Evolutionary conservation across 768 basidiomycete species (phyloP).

Genomic region (Russula griseocarnosa): DNA sequence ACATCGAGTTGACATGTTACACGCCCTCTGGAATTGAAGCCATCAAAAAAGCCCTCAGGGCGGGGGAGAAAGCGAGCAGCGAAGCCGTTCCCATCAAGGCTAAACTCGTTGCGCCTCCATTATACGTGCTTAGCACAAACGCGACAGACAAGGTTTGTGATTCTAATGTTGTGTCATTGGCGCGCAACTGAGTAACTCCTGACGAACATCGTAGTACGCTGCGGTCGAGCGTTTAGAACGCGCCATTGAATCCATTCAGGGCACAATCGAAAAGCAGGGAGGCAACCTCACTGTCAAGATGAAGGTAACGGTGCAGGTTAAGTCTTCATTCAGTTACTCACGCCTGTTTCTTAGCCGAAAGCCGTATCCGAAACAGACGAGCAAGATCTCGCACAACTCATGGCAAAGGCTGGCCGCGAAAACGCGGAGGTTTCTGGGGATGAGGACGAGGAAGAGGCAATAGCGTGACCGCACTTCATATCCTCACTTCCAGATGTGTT

Average conservation of each 20-base stretch:
- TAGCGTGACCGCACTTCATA: constrained; percentile 15
- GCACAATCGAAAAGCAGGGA: constrained; percentile 76
- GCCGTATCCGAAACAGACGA: constrained; percentile 97
- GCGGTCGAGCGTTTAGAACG: constrained; percentile 92
- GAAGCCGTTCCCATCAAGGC: constrained; percentile 96
- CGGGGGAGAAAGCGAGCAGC: constrained; percentile 83
- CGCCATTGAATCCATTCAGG: constrained; percentile 87
- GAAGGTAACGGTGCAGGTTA: constrained; percentile 59
- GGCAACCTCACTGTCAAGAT: constrained; percentile 92
- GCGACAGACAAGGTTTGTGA: constrained; percentile 84
- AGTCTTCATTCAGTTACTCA: background rate
- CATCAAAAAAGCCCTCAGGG: constrained; percentile 85
- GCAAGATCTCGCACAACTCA: constrained; percentile 92
- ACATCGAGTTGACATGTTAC: constrained; percentile 96
- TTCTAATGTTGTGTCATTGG: background rate
- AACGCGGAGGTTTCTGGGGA: constrained; percentile 97
- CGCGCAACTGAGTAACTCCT: constrained; percentile 1
- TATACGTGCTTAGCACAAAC: constrained; percentile 94
- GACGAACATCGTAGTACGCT: constrained; percentile 51
- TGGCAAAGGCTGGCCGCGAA: constrained; percentile 91
- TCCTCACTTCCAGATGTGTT: background rate
- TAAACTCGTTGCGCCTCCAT: constrained; percentile 90
- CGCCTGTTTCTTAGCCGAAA: constrained; percentile 64
- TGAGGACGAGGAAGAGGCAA: constrained; percentile 63
- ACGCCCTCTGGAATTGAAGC: constrained; percentile 94